A percentile compares a stretch with the other conserved stretches of the same genome.
These are phyloP conservation scores for Oryza officinalis DNA, from an alignment of 176 grass and related monocot genomes.

Conservation along the genomic window DNA sequence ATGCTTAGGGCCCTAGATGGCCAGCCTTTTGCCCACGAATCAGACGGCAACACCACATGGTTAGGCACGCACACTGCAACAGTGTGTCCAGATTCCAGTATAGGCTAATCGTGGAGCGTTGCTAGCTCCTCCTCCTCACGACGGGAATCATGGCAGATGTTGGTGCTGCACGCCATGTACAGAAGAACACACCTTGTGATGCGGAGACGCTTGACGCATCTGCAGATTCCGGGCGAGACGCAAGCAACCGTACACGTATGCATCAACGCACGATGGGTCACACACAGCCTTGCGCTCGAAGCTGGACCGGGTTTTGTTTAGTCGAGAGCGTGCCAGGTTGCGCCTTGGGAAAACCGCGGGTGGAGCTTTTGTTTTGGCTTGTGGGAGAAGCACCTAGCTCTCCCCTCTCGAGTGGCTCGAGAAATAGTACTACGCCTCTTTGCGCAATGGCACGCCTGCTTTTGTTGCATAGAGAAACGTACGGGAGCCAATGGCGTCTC, in stretches of 20 bases:
- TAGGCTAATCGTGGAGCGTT: background rate
- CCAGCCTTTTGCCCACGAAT: background rate
- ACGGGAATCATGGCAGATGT: slow-evolving; percentile 41
- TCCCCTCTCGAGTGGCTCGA: background rate
- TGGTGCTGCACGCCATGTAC: slow-evolving; percentile 6
- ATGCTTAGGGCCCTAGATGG: background rate
- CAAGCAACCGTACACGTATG: background rate
- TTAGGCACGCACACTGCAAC: background rate
- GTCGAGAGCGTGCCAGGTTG: slow-evolving; percentile 1
- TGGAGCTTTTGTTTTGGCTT: background rate
- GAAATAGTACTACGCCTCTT: background rate
- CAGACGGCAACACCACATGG: slow-evolving; percentile 15
- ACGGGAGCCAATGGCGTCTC: slow-evolving; percentile 2
- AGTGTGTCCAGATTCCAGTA: background rate
- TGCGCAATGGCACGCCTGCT: background rate
- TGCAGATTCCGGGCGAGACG: background rate
- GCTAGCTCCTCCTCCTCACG: background rate
- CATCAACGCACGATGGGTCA: too few species aligned
- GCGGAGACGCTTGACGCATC: background rate
- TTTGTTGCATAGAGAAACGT: background rate
- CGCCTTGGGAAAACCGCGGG: slow-evolving; percentile 4
- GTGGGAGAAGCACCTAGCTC: slow-evolving; percentile 9
- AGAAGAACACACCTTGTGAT: background rate
- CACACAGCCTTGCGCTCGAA: background rate
- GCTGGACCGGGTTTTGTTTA: background rate